A percentile compares a stretch with the other conserved stretches of the same genome.
Conservation (phyloP, 352 stramenopile genomes). For the Globisporangium echinulatum region DNA sequence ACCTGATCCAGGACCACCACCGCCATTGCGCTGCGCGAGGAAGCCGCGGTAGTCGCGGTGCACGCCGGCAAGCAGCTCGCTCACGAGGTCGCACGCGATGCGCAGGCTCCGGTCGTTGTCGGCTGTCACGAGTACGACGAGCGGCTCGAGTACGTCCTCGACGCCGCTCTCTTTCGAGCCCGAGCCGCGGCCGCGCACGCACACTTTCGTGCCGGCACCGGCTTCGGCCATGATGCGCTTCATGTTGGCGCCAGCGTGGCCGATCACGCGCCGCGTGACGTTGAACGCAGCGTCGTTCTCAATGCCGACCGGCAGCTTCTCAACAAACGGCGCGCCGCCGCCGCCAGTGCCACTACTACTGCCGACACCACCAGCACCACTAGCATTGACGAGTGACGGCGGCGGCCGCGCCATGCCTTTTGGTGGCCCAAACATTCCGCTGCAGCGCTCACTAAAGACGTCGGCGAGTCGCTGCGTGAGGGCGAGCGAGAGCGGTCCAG, state of each 20-base stretch:
- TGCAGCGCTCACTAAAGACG: conserved; percentile 65
- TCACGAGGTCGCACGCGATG: conserved; percentile 62
- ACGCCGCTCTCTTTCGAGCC: conserved; percentile 65
- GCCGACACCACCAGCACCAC: background rate
- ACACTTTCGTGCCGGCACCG: conserved; percentile 75
- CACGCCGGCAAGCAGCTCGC: conserved; percentile 60
- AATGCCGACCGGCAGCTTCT: conserved; percentile 82
- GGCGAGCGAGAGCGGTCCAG: conserved; percentile 54
- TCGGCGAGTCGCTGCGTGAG: conserved; percentile 67
- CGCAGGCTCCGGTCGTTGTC: conserved; percentile 84
- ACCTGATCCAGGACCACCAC: background rate
- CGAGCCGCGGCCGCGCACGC: conserved; percentile 74
- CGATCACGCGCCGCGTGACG: conserved; percentile 80
- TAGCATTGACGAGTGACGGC: conserved; percentile 14
- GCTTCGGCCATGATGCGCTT: conserved; percentile 84
- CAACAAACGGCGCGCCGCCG: conserved; percentile 32
- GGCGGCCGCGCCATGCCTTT: conserved; percentile 16
- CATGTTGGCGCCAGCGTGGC: conserved; percentile 72
- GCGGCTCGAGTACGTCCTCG: conserved; percentile 69
- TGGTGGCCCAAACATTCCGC: conserved; percentile 27
- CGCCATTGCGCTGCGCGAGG: conserved; percentile 20
- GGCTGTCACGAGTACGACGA: conserved; percentile 80
- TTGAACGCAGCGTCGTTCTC: conserved; percentile 83
- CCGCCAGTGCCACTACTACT: background rate
- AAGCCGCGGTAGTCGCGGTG: conserved; percentile 77